Evolutionary conservation across 2,329 filamentous ascomycete genomes (phyloP), one percentile per base, ranked within the genome.

Genomic region (Mycosphaerella sp.): DNA sequence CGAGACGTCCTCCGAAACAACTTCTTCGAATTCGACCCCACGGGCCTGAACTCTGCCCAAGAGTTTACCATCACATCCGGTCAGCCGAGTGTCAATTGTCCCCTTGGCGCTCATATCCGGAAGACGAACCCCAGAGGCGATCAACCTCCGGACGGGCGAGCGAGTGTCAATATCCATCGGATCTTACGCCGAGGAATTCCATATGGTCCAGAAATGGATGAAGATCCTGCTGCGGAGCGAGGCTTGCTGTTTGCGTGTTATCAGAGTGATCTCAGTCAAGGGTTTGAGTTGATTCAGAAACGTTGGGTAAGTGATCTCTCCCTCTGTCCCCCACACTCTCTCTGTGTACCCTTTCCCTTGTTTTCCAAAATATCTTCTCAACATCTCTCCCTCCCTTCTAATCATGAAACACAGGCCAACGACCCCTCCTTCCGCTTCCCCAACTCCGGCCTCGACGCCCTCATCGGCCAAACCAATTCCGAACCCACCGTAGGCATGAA

Each of bases 201-300:
- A 3, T 77, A 72, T 45, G 55, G 61, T 1, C 62, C 68, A 6
- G 74, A 76, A 58, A 63, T 61, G 47, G 57, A 50, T 34, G 58
- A 60, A 26, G 58, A 66, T 11, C 57, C 63, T 23, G 66, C 66
- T 5, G 59, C 67, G 1, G 70, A 75, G n/a, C 71, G 75, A 8
- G 75, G 75, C 0, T 64, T 78, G 8, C 62, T 76, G 12, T 78
- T 77, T 51, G 66, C 66, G 3, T 75, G 73, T 58, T 78, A 77
- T 55, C 75, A 77, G 60, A 73, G 71, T 55, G 68, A 70, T 44
- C 66, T 77, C 21, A 55, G 51, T 6, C 63, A 72, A 31, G 74
- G 74, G 0, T 75, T 76, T 58, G 62, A 67, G 9, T 74, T 74
- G 58, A 58, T 73, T 26, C 72, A 73, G 55, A 51, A 69, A 44